Conservation (phyloP, 306 rosid genomes). For the Glycine tomentella region DNA sequence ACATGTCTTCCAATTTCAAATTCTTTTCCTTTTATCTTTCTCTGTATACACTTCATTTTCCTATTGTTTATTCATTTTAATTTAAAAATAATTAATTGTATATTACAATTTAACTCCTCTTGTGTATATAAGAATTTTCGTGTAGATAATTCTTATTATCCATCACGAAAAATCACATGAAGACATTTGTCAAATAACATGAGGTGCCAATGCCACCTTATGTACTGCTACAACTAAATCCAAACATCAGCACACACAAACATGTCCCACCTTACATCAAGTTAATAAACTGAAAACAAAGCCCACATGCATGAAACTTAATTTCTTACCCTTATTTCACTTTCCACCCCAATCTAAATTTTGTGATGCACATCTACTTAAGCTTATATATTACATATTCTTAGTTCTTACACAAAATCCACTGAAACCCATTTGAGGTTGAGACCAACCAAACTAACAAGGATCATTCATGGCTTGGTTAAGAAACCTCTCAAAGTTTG, state of each 20-base stretch:
- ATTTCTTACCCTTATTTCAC: background rate
- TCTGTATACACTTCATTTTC: too few relatives aligned
- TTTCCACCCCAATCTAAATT: constrained; percentile 40
- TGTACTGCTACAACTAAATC: background rate
- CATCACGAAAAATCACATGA: constrained; percentile 1
- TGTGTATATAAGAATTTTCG: background rate
- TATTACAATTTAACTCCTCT: too few relatives aligned
- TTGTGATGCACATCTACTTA: constrained; percentile 43
- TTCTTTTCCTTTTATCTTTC: too few relatives aligned
- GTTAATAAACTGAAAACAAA: background rate
- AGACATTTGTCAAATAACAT: background rate
- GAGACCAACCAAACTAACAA: constrained; percentile 21
- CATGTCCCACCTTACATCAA: background rate
- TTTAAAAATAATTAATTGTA: too few relatives aligned
- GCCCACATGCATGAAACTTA: background rate
- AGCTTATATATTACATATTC: background rate
- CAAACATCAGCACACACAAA: background rate
- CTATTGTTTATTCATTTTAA: too few relatives aligned
- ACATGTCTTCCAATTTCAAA: too few relatives aligned
- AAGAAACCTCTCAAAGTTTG: constrained; percentile 62
- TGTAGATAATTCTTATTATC: background rate
- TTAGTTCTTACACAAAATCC: constrained; percentile 3
- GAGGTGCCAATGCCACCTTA: background rate
- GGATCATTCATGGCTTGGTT: constrained; percentile 60
- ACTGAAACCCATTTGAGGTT: constrained; percentile 30